Base-by-base conservation (phyloP, 2,329 filamentous ascomycete genomes). In the Aspergillus sp. region DNA sequence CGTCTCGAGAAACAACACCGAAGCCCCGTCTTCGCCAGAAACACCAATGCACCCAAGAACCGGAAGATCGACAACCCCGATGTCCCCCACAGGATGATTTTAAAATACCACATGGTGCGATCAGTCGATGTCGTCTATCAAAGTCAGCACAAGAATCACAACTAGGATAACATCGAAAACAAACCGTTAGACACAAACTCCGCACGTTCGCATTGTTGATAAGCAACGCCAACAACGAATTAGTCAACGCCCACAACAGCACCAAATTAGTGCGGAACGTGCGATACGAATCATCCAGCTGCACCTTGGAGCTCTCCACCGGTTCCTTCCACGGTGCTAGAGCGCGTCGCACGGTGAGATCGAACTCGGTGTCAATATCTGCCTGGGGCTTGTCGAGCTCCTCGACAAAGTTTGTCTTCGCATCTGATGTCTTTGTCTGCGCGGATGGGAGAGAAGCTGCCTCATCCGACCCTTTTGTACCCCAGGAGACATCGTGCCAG, bases 401-500 rank as follows among this genome's bases (percentile, higher is more conserved):
- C 69, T 96, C 91, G 26, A 97, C 88, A 31, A 95, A 86, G 5
- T 78, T 78, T 5, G 82, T 83, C 63, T 95, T 93, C 56, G 90
- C 86, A 65, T 94, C 91, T 44, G 83, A 85, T 72, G 95, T 96
- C 59, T 83, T 83, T 9, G 91, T 87, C 56, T 87, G 81, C 2
- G 87, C 91, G 32, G 90, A 93, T 0, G 91, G 91, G 11, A 97
- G 77, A 27, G 88, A 86, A 60, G 96, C 91, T 33, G 85, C 83
- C 73, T 94, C 95, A 74, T 97, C 91, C 3, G 91, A 87, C 62
- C 91, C 91, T 78, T 97, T 97, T 72, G 91, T 97, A 79, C 91
- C 91, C 91, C 91, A 97, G 10, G 91, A 96, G 41, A 97, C 91
- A 73, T 97, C 91, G 72, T 97, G 91, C 91, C 90, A 96, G 75